Base-by-base conservation (phyloP, 192 early-diverging fungal species). In the Gigaspora rosea region DNA sequence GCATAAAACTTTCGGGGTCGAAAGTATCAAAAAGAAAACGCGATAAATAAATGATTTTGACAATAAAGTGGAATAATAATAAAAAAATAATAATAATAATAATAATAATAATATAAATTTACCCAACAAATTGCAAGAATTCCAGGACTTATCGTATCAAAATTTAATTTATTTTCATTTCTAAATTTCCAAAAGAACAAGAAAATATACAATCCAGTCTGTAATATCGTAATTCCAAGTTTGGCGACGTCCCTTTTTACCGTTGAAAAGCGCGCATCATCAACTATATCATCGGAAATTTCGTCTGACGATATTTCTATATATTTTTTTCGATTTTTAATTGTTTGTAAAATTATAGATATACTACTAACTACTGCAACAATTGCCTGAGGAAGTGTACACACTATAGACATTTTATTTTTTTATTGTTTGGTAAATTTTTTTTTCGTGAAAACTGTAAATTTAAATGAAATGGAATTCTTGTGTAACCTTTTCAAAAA, bases 101-200 rank as follows among this genome's bases (percentile, higher is more conserved):
- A 51, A 6, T 15, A 56, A 56, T 56, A n/a, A n/a, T 1, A 56
- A 18, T 0, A 27, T 65, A 27, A 16, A 35, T n/a, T 56, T 59
- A 73, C 71, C 71, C 52, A 73, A 47, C 32, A 73, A 73, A 73
- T 6, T 0, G 71, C 32, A 41, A 73, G 20, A 22, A 73, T 46
- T 41, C 32, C 71, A 15, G 27, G 54, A 10, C 22, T 36, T 73
- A 33, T 51, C 16, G 41, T 41, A 41, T 27, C 33, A 13, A 1
- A 36, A 20, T 16, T 73, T n/a, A 35, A 12, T 0, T 54, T 36
- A 8, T 73, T 13, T 12, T 46, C 16, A 35, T 46, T 33, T 9
- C 8, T 8, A 73, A 73, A 59, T 58, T 9, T 36, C 16, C 51
- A 48, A n/a, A 16, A 9, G 46, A 66, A 66, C 18, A 66, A 66